Conservation (phyloP, 2,329 filamentous ascomycete genomes). For the Dactylellina parvicollis region DNA sequence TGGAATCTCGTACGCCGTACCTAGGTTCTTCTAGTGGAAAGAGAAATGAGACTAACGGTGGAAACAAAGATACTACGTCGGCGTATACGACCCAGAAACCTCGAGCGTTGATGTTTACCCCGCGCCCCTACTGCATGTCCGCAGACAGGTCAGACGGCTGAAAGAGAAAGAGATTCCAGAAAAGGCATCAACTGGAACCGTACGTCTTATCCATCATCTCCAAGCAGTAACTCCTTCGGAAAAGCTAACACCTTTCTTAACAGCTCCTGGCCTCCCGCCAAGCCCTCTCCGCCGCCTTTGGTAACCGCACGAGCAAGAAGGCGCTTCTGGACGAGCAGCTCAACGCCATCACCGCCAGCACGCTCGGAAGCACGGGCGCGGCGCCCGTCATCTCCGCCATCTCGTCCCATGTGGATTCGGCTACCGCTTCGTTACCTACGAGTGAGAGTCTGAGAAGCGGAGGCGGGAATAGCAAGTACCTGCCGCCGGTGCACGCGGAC, state of each 20-base stretch:
- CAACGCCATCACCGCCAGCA: constrained; percentile 56
- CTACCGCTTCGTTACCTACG: constrained; percentile 34
- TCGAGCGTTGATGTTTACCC: constrained; percentile 71
- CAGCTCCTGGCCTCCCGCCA: constrained; percentile 63
- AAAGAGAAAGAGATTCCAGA: constrained; percentile 59
- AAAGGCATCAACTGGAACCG: constrained; percentile 60
- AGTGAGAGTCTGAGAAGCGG: constrained; percentile 47
- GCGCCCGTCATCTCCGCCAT: constrained; percentile 31
- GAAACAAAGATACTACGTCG: constrained; percentile 71
- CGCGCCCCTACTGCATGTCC: constrained; percentile 72
- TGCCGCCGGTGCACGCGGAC: constrained; percentile 41
- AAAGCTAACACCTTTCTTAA: too few species aligned
- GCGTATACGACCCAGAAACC: constrained; percentile 71
- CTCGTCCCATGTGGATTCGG: constrained; percentile 41
- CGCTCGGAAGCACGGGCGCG: constrained; percentile 28
- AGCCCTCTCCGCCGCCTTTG: constrained; percentile 79
- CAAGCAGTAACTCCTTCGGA: too few species aligned
- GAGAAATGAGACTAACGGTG: not conserved
- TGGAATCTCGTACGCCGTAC: constrained; percentile 66
- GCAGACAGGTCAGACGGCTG: constrained; percentile 65
- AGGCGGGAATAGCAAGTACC: constrained; percentile 49
- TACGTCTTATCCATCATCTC: constrained; percentile 4
- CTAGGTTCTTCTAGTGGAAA: constrained; percentile 60
- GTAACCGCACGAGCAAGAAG: constrained; percentile 86
- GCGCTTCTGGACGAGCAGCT: constrained; percentile 68